Base-by-base conservation (phyloP, 192 early-diverging fungal species). In the Entomortierella parvispora region DNA sequence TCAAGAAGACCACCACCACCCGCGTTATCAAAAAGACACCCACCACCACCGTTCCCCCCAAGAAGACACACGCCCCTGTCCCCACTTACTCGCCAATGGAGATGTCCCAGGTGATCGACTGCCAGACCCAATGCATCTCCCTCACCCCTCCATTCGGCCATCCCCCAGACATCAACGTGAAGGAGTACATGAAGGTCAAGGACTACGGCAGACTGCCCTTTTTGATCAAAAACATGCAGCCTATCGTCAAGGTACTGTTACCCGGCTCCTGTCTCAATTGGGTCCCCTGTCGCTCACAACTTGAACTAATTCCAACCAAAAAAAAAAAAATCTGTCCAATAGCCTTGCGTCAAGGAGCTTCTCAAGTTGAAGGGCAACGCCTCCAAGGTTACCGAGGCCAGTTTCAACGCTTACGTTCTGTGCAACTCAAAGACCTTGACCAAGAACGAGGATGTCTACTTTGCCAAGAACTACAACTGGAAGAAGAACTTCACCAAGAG, bases 341-440 rank as follows among this genome's bases (percentile, higher is more conserved):
- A 72, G 71, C 71, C 71, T 3, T 75, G 71, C 58, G 4, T 45
- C 11, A 47, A 56, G 0, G 2, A 66, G 0, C n/a, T 75, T 42
- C 12, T 2, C 0, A 75, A 59, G 63, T 49, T 66, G 57, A 65
- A 81, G 20, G 58, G 59, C n/a, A 46, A 70, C n/a, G 22, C 59
- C 55, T 37, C 62, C 34, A 65, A 53, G 61, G 68, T 65, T 48
- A 70, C 76, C 25, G 49, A 53, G 37, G 59, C 48, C 23, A 61
- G 17, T 11, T 68, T 65, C 31, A 40, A 79, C 37, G 37, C 26
- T 8, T 79, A 75, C 44, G 71, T 75, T 32, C 25, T 66, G 48
- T 75, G 71, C 71, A 54, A 75, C 11, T 65, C 63, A 49, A 65
- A 75, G 63, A 75, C 71, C 26, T 17, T 75, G 63, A 42, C 23